Evolutionary conservation across 345 rosid species (phyloP).

Genomic region (Fremontodendron californicum): DNA sequence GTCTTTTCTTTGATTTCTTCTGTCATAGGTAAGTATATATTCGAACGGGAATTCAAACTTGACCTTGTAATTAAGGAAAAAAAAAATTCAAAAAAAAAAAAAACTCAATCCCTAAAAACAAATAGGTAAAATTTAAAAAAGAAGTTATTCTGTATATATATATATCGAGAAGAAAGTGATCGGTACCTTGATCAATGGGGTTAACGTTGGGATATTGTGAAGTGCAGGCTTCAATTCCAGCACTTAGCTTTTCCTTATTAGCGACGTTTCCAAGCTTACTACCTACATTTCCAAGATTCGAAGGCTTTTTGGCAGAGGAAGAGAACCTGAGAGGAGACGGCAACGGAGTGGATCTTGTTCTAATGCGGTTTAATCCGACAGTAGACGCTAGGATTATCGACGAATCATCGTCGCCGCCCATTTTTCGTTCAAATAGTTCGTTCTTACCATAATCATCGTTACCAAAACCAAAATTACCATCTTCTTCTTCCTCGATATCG

Average conservation of each 20-base stretch:
- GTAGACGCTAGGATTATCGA: constrained; percentile 55
- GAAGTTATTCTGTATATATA: neutral
- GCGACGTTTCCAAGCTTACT: neutral
- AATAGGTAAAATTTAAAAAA: neutral
- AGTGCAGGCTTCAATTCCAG: constrained; percentile 22
- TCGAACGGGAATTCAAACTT: neutral
- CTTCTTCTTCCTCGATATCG: too few relatives aligned
- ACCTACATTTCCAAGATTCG: constrained; percentile 13
- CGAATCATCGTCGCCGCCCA: constrained; percentile 14
- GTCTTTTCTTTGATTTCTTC: neutral
- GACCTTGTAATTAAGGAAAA: neutral
- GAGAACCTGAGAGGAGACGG: constrained; percentile 59
- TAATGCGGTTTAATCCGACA: constrained; percentile 71
- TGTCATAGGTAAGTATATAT: neutral
- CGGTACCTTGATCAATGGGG: constrained; percentile 31
- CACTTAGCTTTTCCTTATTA: constrained; percentile 22
- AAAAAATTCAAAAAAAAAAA: too few relatives aligned
- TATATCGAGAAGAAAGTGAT: too few relatives aligned
- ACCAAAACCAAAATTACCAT: neutral
- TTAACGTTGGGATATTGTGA: constrained; percentile 23
- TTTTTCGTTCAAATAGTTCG: neutral
- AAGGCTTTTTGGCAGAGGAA: constrained; percentile 34
- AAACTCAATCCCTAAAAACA: neutral
- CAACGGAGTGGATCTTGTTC: constrained; percentile 53
- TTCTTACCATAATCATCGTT: too few relatives aligned